Conservation (phyloP, 305 asterid genomes). For the Fraxinus floribunda region DNA sequence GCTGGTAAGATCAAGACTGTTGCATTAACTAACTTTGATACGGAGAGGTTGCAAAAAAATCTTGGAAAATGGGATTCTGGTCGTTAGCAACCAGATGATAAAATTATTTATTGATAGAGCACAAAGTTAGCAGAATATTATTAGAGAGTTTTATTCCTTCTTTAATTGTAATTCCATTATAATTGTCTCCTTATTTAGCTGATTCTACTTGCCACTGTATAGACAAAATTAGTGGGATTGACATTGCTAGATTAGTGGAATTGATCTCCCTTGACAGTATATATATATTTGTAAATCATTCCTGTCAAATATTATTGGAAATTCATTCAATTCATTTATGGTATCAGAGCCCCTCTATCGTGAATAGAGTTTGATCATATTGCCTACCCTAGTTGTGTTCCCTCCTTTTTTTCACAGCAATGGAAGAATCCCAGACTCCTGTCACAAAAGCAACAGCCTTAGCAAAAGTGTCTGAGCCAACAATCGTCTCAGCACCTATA, state of each 20-base stretch:
- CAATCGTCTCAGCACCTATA: too few species aligned
- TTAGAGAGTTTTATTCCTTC: not conserved
- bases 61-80: slow-evolving; percentile 82
- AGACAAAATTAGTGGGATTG: not conserved
- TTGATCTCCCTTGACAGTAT: not conserved
- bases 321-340: not conserved
- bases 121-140: not conserved
- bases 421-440: too few species aligned
- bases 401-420: too few species aligned
- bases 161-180: not conserved
- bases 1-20: slow-evolving; percentile 94
- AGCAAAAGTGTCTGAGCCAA: too few species aligned
- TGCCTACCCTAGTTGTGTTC: too few species aligned
- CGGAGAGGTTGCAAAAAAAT: slow-evolving; percentile 65
- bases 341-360: too few species aligned
- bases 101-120: not conserved
- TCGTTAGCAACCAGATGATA: slow-evolving; percentile 86
- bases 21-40: slow-evolving; percentile 91
- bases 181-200: not conserved
- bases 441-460: too few species aligned
- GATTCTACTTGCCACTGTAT: not conserved
- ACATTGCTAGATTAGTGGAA: too few species aligned
- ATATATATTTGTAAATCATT: not conserved
- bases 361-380: too few species aligned
- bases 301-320: not conserved